Conservation (phyloP, 2,329 filamentous ascomycete species). For the Coniochaeta ligniaria region DNA sequence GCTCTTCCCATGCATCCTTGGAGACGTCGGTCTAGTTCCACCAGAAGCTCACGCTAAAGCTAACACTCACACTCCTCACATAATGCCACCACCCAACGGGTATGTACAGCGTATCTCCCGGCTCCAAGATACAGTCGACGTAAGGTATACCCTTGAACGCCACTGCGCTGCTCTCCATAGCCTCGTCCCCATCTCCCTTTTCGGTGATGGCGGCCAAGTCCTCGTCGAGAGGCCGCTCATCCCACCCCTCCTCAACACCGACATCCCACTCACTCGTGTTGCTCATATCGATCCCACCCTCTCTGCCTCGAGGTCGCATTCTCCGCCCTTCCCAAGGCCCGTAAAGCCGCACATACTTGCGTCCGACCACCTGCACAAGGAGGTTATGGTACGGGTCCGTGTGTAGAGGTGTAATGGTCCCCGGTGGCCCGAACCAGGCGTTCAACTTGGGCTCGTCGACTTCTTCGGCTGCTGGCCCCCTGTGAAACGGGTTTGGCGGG, state of each 20-base stretch:
- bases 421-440: conserved; percentile 85
- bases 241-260: conserved; percentile 59
- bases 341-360: conserved; percentile 89
- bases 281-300: conserved; percentile 77
- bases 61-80: conserved; percentile 74
- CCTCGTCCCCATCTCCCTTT: conserved; percentile 12
- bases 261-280: conserved; percentile 83
- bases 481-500: conserved; percentile 42
- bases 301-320: conserved; percentile 55
- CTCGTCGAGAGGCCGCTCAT: conserved; percentile 18
- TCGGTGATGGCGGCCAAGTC: not conserved
- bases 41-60: conserved; percentile 97
- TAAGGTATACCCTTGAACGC: conserved; percentile 56
- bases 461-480: conserved; percentile 27
- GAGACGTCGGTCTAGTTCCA: conserved; percentile 50
- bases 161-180: conserved; percentile 11
- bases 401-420: conserved; percentile 87
- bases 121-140: conserved; percentile 69
- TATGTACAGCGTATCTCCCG: conserved; percentile 82
- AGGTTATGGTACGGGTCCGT: conserved; percentile 94
- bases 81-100: conserved; percentile 99
- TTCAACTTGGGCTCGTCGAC: conserved; percentile 65
- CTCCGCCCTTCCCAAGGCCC: conserved; percentile 52
- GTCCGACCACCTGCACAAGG: conserved; percentile 79
- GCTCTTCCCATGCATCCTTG: not conserved